These are phyloP conservation scores for Nakaseomyces glabratus DNA, from an alignment of 1,139 yeast species.

Conservation along the genomic window DNA sequence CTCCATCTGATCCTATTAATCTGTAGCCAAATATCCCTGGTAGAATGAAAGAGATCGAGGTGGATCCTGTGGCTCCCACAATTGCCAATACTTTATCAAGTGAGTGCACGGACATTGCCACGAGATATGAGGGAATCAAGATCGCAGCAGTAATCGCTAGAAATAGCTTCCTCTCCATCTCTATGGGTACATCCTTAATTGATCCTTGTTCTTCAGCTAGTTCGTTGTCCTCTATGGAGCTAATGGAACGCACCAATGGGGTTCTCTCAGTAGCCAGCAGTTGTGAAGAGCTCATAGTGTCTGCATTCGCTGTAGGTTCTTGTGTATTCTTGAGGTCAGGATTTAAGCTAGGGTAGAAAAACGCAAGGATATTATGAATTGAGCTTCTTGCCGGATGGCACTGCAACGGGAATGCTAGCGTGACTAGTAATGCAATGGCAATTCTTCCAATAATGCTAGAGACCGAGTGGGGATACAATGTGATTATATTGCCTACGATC, in stretches of 20 bases:
- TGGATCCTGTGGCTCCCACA: constrained; percentile 94
- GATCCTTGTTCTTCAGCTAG: constrained; percentile 23
- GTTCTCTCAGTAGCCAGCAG: constrained; percentile 6
- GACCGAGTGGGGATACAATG: constrained; percentile 55
- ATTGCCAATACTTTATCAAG: constrained; percentile 81
- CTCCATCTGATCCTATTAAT: constrained; percentile 6
- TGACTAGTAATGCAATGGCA: constrained; percentile 61
- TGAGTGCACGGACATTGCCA: constrained; percentile 72
- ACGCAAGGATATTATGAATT: constrained; percentile 7
- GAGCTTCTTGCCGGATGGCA: constrained; percentile 49
- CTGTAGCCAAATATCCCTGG: constrained; percentile 84
- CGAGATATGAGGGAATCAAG: constrained; percentile 51
- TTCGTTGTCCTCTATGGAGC: constrained; percentile 6
- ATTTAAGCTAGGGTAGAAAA: constrained; percentile 1
- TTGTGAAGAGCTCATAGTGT: no score
- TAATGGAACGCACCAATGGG: constrained; percentile 2
- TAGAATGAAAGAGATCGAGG: constrained; percentile 81
- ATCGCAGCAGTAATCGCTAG: constrained; percentile 57
- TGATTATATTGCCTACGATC: constrained; percentile 60
- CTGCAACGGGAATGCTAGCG: constrained; percentile 63
- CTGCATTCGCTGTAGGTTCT: neutral
- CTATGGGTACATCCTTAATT: constrained; percentile 21
- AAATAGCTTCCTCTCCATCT: constrained; percentile 39
- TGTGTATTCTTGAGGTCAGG: neutral
- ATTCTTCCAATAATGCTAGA: constrained; percentile 60